These are phyloP conservation scores for Wickerhamomyces subpelliculosus DNA, from an alignment of 805 yeast genomes.

Conservation along the genomic window DNA sequence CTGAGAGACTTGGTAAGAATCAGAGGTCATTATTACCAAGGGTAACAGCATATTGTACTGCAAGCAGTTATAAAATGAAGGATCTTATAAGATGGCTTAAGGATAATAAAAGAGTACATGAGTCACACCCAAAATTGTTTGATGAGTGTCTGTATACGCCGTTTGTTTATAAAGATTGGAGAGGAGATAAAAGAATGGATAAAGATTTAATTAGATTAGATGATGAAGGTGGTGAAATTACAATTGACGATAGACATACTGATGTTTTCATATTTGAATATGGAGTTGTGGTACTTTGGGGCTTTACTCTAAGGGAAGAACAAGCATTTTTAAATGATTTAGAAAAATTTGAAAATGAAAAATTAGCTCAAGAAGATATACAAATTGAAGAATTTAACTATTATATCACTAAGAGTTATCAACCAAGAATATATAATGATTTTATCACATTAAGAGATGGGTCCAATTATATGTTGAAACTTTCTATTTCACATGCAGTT, in stretches of 20 bases:
- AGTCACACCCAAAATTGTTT: constrained; percentile 78
- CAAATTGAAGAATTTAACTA: constrained; percentile 94
- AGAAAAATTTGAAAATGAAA: constrained; percentile 89
- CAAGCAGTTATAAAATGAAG: constrained; percentile 85
- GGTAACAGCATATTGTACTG: constrained; percentile 94
- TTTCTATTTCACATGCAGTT: constrained; percentile 91
- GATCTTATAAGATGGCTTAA: constrained; percentile 81
- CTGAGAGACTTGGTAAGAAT: constrained; percentile 80
- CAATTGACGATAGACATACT: constrained; percentile 66
- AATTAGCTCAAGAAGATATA: constrained; percentile 83
- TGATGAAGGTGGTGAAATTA: constrained; percentile 94
- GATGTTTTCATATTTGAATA: constrained; percentile 90
- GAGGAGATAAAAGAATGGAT: constrained; percentile 41
- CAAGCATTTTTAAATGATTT: constrained; percentile 71
- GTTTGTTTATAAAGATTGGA: constrained; percentile 73
- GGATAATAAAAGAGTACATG: constrained; percentile 64
- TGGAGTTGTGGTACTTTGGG: constrained; percentile 98
- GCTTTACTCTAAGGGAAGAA: constrained; percentile 82
- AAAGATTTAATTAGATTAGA: constrained; percentile 62
- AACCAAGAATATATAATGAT: constrained; percentile 93
- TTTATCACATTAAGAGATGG: constrained; percentile 91
- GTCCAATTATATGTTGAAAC: constrained; percentile 80
- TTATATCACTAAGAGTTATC: constrained; percentile 88
- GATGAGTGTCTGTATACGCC: constrained; percentile 96
- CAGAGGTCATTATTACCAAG: constrained; percentile 77